Evolutionary conservation across 495 filamentous ascomycete species (phyloP).

Genomic region (Aspergillus mulundensis): DNA sequence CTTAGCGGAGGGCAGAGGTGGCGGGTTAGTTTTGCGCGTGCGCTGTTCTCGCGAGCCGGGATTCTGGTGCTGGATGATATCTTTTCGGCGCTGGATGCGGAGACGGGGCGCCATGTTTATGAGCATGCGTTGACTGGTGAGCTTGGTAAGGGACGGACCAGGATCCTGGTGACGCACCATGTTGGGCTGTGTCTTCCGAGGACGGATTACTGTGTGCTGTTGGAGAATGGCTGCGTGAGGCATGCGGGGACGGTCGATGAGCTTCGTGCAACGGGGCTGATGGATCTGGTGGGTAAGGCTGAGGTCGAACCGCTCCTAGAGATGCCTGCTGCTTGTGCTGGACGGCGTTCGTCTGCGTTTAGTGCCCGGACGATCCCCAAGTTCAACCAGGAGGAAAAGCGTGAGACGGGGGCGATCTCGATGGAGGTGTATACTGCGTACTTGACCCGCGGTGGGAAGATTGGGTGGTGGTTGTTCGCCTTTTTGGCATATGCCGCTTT

Average conservation of each 20-base stretch:
- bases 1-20: conserved; percentile 75
- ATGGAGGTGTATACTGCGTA: conserved; percentile 59
- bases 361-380: conserved; percentile 41
- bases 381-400: conserved; percentile 66
- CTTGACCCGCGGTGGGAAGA: conserved; percentile 58
- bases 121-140: conserved; percentile 67
- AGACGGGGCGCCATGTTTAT: conserved; percentile 72
- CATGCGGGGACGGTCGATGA: conserved; percentile 48
- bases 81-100: conserved; percentile 61
- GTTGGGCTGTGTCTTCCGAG: conserved; percentile 64
- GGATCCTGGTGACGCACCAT: conserved; percentile 77
- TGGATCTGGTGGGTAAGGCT: conserved; percentile 52
- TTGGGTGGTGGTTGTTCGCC: conserved; percentile 55
- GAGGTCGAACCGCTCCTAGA: too few relatives aligned
- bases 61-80: conserved; percentile 77
- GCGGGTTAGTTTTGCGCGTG: conserved; percentile 70
- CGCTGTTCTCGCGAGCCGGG: conserved; percentile 74
- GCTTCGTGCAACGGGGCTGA: conserved; percentile 48
- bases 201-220: conserved; percentile 64
- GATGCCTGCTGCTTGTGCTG: conserved; percentile 8
- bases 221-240: conserved; percentile 60
- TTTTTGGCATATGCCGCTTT: conserved; percentile 49
- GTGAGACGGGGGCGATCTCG: conserved; percentile 61
- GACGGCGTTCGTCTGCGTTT: conserved; percentile 8
- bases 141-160: conserved; percentile 60